These are phyloP conservation scores for Nicotiana benthamiana DNA, from an alignment of 257 asterid genomes.

Conservation along the genomic window DNA sequence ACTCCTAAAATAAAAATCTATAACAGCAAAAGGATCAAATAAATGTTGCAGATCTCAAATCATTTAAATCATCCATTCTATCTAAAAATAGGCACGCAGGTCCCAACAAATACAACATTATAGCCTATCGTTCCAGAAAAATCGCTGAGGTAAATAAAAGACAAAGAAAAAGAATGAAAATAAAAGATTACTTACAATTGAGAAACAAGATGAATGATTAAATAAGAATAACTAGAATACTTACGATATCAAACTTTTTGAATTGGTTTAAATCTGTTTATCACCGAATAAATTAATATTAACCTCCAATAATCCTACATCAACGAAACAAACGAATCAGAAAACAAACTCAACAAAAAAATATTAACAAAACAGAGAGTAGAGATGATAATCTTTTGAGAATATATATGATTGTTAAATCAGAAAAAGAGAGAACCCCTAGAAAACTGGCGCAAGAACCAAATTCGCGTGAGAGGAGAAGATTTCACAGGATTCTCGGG, in stretches of 20 bases:
- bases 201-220: not conserved
- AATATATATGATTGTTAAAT: not conserved
- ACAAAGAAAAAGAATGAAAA: not conserved
- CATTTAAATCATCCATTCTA: not conserved
- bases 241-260: not conserved
- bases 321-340: not conserved
- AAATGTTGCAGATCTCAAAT: not conserved
- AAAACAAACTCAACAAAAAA: not conserved
- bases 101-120: not conserved
- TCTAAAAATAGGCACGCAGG: not conserved
- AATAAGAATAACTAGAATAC: not conserved
- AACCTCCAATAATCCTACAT: not conserved
- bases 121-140: not conserved
- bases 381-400: no score
- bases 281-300: not conserved
- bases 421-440: not conserved
- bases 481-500: not conserved
- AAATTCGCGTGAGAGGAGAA: not conserved
- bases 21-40: not conserved
- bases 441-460: not conserved
- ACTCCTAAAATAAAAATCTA: not conserved
- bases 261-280: not conserved
- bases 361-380: not conserved
- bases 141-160: not conserved
- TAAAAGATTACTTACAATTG: not conserved